A percentile compares a stretch with the other conserved stretches of the same genome.
phyloP scores from a whole-genome alignment of 208 protist species.

The Phytomonas francai region DNA sequence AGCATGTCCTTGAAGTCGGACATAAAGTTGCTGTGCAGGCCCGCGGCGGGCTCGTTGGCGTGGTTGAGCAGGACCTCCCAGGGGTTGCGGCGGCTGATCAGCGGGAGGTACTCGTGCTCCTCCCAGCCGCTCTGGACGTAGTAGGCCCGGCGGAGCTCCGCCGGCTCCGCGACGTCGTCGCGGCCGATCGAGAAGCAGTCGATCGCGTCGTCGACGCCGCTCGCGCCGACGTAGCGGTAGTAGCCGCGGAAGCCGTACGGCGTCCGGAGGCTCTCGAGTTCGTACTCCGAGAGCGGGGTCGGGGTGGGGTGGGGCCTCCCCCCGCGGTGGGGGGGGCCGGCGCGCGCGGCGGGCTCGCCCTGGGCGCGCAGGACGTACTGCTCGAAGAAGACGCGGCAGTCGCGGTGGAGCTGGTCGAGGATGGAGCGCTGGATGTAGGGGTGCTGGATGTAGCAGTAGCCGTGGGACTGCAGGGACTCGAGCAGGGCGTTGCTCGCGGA shows the following conservation, averaged over 20 bases:
- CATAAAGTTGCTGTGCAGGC: constrained; percentile 70
- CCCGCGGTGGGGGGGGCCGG: constrained; percentile 18
- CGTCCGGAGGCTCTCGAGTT: constrained; percentile 67
- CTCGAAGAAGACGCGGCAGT: constrained; percentile 81
- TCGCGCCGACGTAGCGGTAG: constrained; percentile 76
- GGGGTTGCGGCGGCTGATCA: constrained; percentile 74
- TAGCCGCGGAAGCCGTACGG: constrained; percentile 70
- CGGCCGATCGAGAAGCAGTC: constrained; percentile 85
- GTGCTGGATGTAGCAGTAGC: constrained; percentile 87
- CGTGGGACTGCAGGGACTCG: constrained; percentile 77
- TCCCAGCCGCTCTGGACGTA: constrained; percentile 65
- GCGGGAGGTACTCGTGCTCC: constrained; percentile 46
- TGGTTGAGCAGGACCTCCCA: constrained; percentile 74
- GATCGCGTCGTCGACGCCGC: constrained; percentile 76
- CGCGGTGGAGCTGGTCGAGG: constrained; percentile 77
- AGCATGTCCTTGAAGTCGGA: constrained; percentile 81
- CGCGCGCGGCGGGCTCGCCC: constrained; percentile 15
- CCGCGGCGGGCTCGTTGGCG: constrained; percentile 19
- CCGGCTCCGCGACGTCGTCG: constrained; percentile 55
- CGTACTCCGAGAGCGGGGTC: constrained; percentile 51
- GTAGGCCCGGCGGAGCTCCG: constrained; percentile 57
- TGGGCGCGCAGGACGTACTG: constrained; percentile 54
- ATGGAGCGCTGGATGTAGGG: constrained; percentile 82
- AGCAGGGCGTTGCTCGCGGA: constrained; percentile 73
- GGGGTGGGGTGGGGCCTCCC: constrained; percentile 58